phyloP scores from a whole-genome alignment of 495 filamentous ascomycete genomes.

The Beverwykella pulmonaria region DNA sequence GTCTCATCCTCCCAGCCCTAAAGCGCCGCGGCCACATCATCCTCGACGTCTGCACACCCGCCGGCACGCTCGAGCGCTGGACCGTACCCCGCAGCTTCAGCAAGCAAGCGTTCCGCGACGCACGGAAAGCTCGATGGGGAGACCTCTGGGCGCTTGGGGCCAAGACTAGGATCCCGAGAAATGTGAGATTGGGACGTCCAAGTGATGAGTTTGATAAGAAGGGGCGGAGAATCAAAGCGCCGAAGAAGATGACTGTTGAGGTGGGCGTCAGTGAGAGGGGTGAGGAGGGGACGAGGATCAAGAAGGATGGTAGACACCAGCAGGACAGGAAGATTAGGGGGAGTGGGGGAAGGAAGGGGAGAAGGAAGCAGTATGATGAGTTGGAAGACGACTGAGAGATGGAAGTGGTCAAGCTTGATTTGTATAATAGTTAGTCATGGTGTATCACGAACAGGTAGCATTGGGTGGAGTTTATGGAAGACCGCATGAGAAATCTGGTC shows the following conservation, averaged over 20 bases:
- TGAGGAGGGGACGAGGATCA: conserved; percentile 34
- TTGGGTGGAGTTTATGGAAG: conserved; percentile 3
- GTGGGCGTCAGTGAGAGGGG: conserved; percentile 31
- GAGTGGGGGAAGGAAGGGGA: conserved; percentile 45
- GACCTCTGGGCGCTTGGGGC: conserved; percentile 95
- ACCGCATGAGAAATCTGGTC: neutral
- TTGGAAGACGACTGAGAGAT: neutral
- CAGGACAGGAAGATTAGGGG: conserved; percentile 41
- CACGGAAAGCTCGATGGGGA: conserved; percentile 87
- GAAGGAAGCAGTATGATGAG: conserved; percentile 39
- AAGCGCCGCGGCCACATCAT: conserved; percentile 87
- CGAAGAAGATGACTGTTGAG: conserved; percentile 30
- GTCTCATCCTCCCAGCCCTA: conserved; percentile 74
- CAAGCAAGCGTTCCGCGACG: conserved; percentile 82
- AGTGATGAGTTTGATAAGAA: conserved; percentile 37
- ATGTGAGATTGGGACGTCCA: conserved; percentile 59
- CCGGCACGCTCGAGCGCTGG: conserved; percentile 90
- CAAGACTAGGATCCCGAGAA: conserved; percentile 72
- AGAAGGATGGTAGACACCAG: conserved; percentile 36
- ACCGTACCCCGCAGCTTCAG: conserved; percentile 80
- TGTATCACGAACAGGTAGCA: neutral
- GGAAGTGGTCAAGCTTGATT: neutral
- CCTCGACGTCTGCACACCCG: conserved; percentile 87
- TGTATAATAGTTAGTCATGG: conserved; percentile 2
- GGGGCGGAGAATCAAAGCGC: conserved; percentile 33